Percentiles rank a stretch among this genome's conserved stretches.
phyloP scores from a whole-genome alignment of 208 protist species.

The Entamoeba dispar region DNA sequence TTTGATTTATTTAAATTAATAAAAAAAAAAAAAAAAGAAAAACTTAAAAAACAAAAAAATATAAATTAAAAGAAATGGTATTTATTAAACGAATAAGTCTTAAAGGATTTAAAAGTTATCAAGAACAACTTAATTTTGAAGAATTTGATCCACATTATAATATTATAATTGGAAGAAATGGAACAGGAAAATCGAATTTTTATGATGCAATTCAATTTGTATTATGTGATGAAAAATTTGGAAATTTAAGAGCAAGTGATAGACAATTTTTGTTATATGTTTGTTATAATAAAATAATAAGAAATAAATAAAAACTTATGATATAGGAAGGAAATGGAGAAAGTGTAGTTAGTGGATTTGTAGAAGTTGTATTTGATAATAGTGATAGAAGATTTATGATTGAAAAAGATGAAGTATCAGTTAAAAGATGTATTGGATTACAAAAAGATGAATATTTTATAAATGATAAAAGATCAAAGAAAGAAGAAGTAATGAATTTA shows the following conservation, averaged over 20 bases:
- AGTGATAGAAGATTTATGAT: neutral
- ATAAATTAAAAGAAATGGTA: neutral
- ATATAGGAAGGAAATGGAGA: neutral
- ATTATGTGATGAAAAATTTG: neutral
- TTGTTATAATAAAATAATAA: neutral
- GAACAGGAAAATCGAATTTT: neutral
- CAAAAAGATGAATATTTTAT: neutral
- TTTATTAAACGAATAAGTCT: neutral
- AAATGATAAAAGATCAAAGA: neutral
- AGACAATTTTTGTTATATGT: neutral
- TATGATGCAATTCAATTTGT: neutral
- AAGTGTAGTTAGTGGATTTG: neutral
- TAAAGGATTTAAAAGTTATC: neutral
- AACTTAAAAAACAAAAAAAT: too few species aligned
- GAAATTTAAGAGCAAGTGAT: neutral
- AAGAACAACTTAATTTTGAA: neutral
- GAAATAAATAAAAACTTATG: neutral
- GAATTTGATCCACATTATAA: neutral
- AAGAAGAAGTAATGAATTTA: conserved; percentile 62
- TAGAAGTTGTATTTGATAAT: conserved; percentile 1
- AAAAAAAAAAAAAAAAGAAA: too few species aligned
- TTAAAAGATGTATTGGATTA: neutral
- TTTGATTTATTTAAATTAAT: too few species aligned
- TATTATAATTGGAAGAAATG: neutral
- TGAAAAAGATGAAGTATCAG: neutral